Percentiles rank a stretch among this genome's conserved stretches.
Conservation (phyloP, 805 yeast genomes). For the Cyberlindnera meyerae region DNA sequence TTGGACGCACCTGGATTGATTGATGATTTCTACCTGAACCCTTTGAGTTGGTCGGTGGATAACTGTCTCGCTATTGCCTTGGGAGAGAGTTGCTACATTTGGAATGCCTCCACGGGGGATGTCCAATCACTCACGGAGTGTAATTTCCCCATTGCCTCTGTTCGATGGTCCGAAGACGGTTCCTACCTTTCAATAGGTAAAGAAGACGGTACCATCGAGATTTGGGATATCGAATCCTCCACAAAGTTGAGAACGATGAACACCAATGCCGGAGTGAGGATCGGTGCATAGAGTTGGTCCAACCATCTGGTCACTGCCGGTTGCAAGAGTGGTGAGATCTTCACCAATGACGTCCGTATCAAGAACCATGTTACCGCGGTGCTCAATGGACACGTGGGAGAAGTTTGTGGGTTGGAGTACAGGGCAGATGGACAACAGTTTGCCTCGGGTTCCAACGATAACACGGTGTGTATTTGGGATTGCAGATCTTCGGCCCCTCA, state of each 20-base stretch:
- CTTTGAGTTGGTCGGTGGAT: conserved; percentile 81
- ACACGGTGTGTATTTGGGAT: conserved; percentile 91
- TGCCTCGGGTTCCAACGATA: conserved; percentile 94
- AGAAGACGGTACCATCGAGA: conserved; percentile 78
- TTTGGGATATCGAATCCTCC: conserved; percentile 86
- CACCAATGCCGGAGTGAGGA: conserved; percentile 62
- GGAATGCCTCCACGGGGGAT: conserved; percentile 84
- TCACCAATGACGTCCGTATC: conserved; percentile 85
- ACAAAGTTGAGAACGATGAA: conserved; percentile 75
- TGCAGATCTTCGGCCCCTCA: conserved; percentile 64
- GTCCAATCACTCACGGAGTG: conserved; percentile 67
- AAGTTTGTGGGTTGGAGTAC: conserved; percentile 90
- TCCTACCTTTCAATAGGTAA: conserved; percentile 79
- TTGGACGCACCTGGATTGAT: conserved; percentile 93
- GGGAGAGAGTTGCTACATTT: conserved; percentile 76
- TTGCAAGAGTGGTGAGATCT: conserved; percentile 75
- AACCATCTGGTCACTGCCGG: conserved; percentile 82
- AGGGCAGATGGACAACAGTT: conserved; percentile 77
- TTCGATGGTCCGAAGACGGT: conserved; percentile 91
- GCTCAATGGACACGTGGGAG: conserved; percentile 71
- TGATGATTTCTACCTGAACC: conserved; percentile 86
- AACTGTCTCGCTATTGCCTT: conserved; percentile 86
- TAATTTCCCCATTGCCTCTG: conserved; percentile 56
- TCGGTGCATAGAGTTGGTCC: conserved; percentile 83
- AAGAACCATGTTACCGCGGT: conserved; percentile 66